Evolutionary conservation across 2,329 filamentous ascomycete species (phyloP), one percentile per base, ranked within the genome.

Genomic region (Ceratocystis huliohia): DNA sequence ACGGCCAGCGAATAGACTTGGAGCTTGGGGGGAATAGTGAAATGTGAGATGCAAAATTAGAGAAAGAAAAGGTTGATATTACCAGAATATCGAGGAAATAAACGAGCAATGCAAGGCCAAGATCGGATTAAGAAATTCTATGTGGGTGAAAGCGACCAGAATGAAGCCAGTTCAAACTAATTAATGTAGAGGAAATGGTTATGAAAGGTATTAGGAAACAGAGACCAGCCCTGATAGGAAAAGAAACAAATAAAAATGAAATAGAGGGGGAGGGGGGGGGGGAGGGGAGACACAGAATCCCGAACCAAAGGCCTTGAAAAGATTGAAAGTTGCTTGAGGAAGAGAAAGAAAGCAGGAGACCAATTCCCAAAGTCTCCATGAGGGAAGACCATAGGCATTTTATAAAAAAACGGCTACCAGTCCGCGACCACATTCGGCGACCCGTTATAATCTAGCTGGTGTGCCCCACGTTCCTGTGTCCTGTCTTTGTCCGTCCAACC

Each of bases 261-360:
- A 73, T 70, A 69, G 71, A 69, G 72, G 74, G 72, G 73, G 72
- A 70, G 70, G 75, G 73, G 71, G 70, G 71, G 74, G 72, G 73
- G 72, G 70, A 70, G 72, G 75, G 73, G 75, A 73, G 73, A 68
- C 70, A 70, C 72, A 74, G 79, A 81, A 83, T 79, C 76, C 76
- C 80, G 78, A 76, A 75, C 37, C 79, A 77, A 76, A 77, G 78
- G 78, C 80, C 80, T 80, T 74, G 76, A 33, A 30, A 74, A 72
- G 73, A 78, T 81, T 81, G 76, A 79, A 73, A 78, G 79, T 85
- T 88, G 88, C 86, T 85, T 87, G 80, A 84, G 72, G 72, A 73
- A 73, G 77, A 76, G 75, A 78, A 53, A 20, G 78, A 74, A 72
- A 71, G 76, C 76, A 76, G 71, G 72, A 73, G 71, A 72, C 71